Evolutionary conservation across 2,329 filamentous ascomycete species (phyloP).

Genomic region (Hymenoscyphus linearis): DNA sequence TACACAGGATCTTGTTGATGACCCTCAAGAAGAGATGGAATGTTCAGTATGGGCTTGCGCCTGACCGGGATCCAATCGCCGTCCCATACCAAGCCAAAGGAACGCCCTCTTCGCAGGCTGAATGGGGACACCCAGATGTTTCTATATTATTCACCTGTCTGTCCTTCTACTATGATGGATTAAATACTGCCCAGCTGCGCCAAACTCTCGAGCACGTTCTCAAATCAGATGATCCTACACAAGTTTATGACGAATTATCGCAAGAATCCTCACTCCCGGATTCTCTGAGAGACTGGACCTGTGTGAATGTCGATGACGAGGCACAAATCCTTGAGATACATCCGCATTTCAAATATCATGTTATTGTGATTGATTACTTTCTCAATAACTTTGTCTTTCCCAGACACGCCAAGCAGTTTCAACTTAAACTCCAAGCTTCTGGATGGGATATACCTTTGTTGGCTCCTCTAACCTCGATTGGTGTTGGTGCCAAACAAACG

Average conservation of each 20-base stretch:
- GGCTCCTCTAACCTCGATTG: conserved; percentile 4
- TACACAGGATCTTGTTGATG: conserved; percentile 48
- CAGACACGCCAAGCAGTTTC: conserved; percentile 58
- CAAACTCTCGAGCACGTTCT: conserved; percentile 46
- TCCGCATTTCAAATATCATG: conserved; percentile 42
- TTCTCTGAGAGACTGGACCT: conserved; percentile 45
- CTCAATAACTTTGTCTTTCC: conserved; percentile 62
- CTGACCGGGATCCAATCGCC: conserved; percentile 51
- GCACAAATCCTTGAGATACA: conserved; percentile 47
- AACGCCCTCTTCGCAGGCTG: conserved; percentile 53
- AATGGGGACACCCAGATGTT: conserved; percentile 65
- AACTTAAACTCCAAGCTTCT: conserved; percentile 56
- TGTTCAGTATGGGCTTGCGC: conserved; percentile 56
- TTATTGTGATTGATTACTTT: conserved; percentile 53
- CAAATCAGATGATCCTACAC: conserved; percentile 48
- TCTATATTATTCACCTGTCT: conserved; percentile 60
- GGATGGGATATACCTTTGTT: conserved; percentile 62
- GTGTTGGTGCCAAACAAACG: conserved; percentile 43
- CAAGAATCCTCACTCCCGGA: conserved; percentile 40
- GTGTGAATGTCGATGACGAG: conserved; percentile 55
- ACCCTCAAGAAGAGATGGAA: conserved; percentile 51
- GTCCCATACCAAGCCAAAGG: conserved; percentile 66
- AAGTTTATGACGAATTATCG: conserved; percentile 50
- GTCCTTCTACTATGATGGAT: conserved; percentile 60
- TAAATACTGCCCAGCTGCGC: conserved; percentile 44